Evolutionary conservation across 2,329 filamentous ascomycete species (phyloP).

Genomic region (Penicillium sp.): DNA sequence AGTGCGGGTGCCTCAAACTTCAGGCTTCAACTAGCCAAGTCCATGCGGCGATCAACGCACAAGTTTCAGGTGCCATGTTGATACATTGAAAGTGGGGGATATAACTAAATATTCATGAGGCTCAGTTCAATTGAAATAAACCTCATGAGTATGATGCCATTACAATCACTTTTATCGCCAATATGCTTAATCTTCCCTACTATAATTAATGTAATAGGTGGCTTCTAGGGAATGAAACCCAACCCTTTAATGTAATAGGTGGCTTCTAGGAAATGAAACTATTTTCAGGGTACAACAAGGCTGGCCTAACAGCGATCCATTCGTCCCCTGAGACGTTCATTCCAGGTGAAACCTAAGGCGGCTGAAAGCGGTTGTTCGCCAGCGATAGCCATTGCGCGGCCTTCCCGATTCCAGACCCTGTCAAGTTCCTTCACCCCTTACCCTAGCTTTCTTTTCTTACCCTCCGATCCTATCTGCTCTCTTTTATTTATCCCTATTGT

Average conservation of each 20-base stretch:
- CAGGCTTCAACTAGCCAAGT: constrained; percentile 11
- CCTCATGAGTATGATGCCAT: background rate
- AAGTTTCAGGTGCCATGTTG: background rate
- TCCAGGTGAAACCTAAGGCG: constrained; percentile 19
- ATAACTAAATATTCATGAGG: background rate
- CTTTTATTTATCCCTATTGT: background rate
- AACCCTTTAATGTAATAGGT: background rate
- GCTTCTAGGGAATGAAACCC: background rate
- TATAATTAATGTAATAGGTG: background rate
- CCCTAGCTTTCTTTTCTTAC: background rate
- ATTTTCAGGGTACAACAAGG: background rate
- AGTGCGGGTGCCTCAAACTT: constrained; percentile 17
- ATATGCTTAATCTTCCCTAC: background rate
- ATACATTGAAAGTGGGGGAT: background rate
- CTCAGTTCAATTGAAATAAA: background rate
- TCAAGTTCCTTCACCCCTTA: constrained; percentile 7
- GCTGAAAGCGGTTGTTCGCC: constrained; percentile 23
- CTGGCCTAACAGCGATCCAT: background rate
- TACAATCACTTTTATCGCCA: background rate
- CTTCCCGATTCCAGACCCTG: constrained; percentile 6
- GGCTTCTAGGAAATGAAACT: background rate
- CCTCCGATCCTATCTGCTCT: background rate
- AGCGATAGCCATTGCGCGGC: constrained; percentile 21
- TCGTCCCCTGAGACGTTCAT: background rate
- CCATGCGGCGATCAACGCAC: background rate